These are phyloP conservation scores for Russula earlei DNA, from an alignment of 768 basidiomycete genomes.

Conservation along the genomic window DNA sequence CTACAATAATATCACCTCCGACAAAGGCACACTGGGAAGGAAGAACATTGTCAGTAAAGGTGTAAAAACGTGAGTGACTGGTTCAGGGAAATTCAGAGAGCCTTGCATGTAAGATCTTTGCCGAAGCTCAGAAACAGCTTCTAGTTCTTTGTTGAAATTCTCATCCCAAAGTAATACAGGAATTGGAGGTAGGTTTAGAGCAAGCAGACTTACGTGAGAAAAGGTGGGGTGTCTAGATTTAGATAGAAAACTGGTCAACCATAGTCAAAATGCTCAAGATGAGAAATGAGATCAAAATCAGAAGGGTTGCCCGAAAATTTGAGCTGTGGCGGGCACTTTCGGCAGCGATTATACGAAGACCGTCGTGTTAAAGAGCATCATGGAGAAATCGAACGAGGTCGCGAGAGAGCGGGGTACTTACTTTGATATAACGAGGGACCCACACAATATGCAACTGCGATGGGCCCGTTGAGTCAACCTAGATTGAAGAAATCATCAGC, in stretches of 20 bases:
- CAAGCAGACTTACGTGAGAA: neutral
- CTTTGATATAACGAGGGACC: neutral
- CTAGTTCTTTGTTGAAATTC: constrained; percentile 56
- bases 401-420: neutral
- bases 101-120: constrained; percentile 38
- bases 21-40: neutral
- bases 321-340: constrained; percentile 95
- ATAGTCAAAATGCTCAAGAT: neutral
- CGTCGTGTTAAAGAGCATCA: constrained; percentile 82
- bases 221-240: neutral
- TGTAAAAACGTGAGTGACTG: neutral
- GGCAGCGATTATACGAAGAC: constrained; percentile 80
- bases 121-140: constrained; percentile 80
- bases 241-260: neutral
- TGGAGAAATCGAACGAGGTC: constrained; percentile 22
- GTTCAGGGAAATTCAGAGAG: constrained; percentile 23
- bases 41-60: neutral
- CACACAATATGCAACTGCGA: neutral
- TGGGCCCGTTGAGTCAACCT: neutral
- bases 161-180: constrained; percentile 32
- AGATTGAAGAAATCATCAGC: neutral
- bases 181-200: neutral
- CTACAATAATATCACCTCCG: neutral
- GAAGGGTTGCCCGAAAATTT: constrained; percentile 70
- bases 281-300: constrained; percentile 41